Evolutionary conservation across 176 grass and related monocot species (phyloP).

Genomic region (Chloris gayana): DNA sequence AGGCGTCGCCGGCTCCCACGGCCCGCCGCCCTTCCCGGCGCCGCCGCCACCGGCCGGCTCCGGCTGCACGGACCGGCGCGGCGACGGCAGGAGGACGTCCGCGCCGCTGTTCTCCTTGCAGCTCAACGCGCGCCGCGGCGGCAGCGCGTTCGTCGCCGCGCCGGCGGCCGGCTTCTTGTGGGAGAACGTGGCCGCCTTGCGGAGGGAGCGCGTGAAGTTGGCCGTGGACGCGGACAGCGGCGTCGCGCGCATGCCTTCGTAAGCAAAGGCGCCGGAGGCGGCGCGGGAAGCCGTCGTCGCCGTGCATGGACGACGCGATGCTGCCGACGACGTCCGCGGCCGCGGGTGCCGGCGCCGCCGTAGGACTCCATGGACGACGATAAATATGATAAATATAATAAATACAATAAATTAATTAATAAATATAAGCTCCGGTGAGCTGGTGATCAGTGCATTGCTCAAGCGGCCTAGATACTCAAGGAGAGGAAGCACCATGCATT

Average conservation of each 20-base stretch:
- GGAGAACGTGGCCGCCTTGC: conserved; percentile 34
- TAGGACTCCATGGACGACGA: conserved; percentile 48
- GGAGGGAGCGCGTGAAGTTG: conserved; percentile 49
- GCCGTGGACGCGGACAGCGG: conserved; percentile 50
- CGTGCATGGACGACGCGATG: not conserved
- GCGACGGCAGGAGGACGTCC: not conserved
- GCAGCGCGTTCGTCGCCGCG: conserved; percentile 11
- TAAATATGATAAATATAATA: conserved; percentile 34
- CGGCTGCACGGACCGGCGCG: conserved; percentile 16
- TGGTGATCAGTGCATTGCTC: conserved; percentile 36
- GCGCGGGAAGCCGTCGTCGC: conserved; percentile 35
- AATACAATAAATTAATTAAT: conserved; percentile 40
- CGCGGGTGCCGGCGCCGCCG: not conserved
- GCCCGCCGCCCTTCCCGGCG: not conserved
- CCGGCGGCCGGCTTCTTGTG: conserved; percentile 37
- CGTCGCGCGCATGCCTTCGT: conserved; percentile 45
- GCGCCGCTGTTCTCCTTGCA: conserved; percentile 35
- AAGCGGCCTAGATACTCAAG: not conserved
- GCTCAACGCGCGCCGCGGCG: conserved; percentile 32
- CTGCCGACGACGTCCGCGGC: conserved; percentile 21
- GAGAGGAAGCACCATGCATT: not conserved
- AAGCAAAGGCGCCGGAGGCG: conserved; percentile 40
- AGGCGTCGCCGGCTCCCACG: conserved; percentile 13
- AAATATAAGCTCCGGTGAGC: conserved; percentile 28
- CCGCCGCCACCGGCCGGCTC: conserved; percentile 23